Conservation (phyloP, 2,329 filamentous ascomycete species). For the Raffaelea ambrosiae region DNA sequence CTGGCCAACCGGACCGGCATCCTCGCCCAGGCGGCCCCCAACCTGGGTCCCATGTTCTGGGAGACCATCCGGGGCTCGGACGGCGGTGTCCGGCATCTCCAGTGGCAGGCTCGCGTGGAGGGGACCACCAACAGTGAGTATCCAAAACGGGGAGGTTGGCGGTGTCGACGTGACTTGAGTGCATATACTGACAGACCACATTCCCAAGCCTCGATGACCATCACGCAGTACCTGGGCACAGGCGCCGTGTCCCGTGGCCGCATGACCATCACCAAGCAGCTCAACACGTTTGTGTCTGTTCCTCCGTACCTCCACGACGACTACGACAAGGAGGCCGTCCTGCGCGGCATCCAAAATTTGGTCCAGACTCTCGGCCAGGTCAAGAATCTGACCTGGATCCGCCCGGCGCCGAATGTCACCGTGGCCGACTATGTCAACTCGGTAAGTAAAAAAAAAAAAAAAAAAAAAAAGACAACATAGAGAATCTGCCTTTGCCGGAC, state of each 20-base stretch:
- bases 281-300: conserved; percentile 50
- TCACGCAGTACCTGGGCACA: conserved; percentile 56
- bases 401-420: conserved; percentile 41
- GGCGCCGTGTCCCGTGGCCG: conserved; percentile 53
- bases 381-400: conserved; percentile 45
- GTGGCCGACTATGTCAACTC: conserved; percentile 48
- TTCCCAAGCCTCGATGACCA: conserved; percentile 31
- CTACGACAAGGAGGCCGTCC: conserved; percentile 55
- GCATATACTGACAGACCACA: neutral
- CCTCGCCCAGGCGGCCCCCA: conserved; percentile 56
- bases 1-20: conserved; percentile 45
- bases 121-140: conserved; percentile 15
- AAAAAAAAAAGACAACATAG: too few species aligned
- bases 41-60: conserved; percentile 54
- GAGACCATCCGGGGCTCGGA: conserved; percentile 49
- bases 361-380: conserved; percentile 44
- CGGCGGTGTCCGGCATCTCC: conserved; percentile 52
- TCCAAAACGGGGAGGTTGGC: neutral
- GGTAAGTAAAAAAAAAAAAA: conserved; percentile 19
- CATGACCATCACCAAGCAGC: conserved; percentile 48
- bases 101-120: conserved; percentile 44
- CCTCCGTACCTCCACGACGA: conserved; percentile 51
- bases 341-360: conserved; percentile 53
- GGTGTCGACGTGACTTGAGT: neutral
- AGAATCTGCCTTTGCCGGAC: too few species aligned